Percentiles rank a stretch among this genome's conserved stretches.
phyloP scores from a whole-genome alignment of 2,329 filamentous ascomycete species.

The Keithomyces neogunnii region DNA sequence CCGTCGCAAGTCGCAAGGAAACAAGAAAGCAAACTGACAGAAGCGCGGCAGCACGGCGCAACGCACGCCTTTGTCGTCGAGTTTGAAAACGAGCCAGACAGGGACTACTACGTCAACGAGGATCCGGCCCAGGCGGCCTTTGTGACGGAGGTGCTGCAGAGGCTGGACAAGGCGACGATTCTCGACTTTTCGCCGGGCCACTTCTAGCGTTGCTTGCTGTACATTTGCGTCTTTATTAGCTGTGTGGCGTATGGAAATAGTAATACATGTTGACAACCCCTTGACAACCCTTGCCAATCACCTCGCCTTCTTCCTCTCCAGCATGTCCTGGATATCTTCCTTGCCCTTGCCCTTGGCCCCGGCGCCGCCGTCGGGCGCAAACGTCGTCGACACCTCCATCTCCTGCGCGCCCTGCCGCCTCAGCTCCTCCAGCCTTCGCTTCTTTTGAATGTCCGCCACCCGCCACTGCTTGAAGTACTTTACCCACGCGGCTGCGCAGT shows the following conservation, averaged over 20 bases:
- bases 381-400: conserved; percentile 36
- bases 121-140: conserved; percentile 58
- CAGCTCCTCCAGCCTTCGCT: conserved; percentile 67
- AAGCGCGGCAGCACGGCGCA: conserved; percentile 40
- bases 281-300: background rate
- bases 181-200: conserved; percentile 48
- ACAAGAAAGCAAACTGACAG: too few relatives aligned
- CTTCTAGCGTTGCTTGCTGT: too few relatives aligned
- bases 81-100: conserved; percentile 54
- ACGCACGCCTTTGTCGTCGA: conserved; percentile 62
- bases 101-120: conserved; percentile 56
- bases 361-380: conserved; percentile 25
- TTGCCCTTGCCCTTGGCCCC: conserved; percentile 22
- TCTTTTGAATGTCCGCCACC: conserved; percentile 85
- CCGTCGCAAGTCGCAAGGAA: too few relatives aligned
- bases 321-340: conserved; percentile 30
- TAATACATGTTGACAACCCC: too few relatives aligned
- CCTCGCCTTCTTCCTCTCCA: conserved; percentile 26
- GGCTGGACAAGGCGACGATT: conserved; percentile 44
- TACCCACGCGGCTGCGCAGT: conserved; percentile 89
- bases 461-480: conserved; percentile 97
- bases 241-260: too few relatives aligned
- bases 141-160: conserved; percentile 34
- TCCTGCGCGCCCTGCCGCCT: conserved; percentile 62
- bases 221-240: too few relatives aligned